These are phyloP conservation scores for Fusarium haematococcum DNA, from an alignment of 2,329 filamentous ascomycete genomes.

Conservation along the genomic window DNA sequence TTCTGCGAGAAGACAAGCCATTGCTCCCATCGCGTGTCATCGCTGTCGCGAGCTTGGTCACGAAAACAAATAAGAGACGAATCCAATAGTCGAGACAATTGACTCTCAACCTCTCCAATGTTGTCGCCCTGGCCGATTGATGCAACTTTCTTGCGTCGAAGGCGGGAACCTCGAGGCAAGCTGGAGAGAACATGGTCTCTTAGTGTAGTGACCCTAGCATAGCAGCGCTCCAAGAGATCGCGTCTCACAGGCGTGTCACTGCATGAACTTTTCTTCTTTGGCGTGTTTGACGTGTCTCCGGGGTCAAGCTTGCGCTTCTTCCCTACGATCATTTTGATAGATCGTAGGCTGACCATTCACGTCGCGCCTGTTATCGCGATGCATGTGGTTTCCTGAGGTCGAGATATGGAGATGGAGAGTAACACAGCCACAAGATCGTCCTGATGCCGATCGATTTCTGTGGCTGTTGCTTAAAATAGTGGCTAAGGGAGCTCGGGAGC, in stretches of 20 bases:
- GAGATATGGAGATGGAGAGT: background rate
- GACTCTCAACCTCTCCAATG: constrained; percentile 50
- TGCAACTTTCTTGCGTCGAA: constrained; percentile 68
- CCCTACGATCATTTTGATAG: constrained; percentile 39
- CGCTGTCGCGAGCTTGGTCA: constrained; percentile 42
- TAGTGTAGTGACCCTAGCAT: constrained; percentile 73
- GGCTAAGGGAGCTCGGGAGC: constrained; percentile 11
- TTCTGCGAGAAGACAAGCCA: constrained; percentile 72
- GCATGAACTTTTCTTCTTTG: constrained; percentile 22
- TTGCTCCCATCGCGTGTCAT: constrained; percentile 62
- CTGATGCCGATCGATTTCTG: background rate
- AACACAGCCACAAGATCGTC: constrained; percentile 11
- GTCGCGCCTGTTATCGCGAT: constrained; percentile 19
- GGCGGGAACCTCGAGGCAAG: constrained; percentile 74
- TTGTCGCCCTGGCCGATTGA: constrained; percentile 53
- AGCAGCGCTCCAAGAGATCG: constrained; percentile 76
- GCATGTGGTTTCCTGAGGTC: background rate
- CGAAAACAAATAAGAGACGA: constrained; percentile 72
- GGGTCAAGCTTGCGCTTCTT: constrained; percentile 44
- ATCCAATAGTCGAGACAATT: constrained; percentile 73
- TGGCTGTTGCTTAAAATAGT: constrained; percentile 23
- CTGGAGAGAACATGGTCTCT: constrained; percentile 76
- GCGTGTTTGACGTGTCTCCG: constrained; percentile 38
- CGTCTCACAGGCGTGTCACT: constrained; percentile 56
- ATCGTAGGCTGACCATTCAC: constrained; percentile 1